Base-by-base conservation (phyloP, 1,284 basidiomycete species). In the Heterobasidion annosum region DNA sequence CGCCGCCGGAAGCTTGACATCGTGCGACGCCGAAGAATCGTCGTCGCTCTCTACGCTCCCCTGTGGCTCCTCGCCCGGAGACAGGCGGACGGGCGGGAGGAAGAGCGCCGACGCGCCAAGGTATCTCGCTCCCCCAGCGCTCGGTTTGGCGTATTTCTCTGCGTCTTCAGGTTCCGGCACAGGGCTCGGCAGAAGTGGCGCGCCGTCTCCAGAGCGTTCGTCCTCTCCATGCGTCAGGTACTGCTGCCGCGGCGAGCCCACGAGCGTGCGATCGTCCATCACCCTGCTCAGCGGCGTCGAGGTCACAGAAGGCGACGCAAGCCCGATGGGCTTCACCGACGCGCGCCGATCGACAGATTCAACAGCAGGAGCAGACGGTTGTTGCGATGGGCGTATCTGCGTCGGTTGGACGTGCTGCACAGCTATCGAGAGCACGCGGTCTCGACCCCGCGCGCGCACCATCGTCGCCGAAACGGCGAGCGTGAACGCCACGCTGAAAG, bases 371-470 rank as follows among this genome's bases (percentile, higher is more conserved):
- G 70, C 43, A 70, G 12, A n/a, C 3, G 48, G 34, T 12, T 25
- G 18, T 19, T 5, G 10, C 0, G n/a, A 18, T 19, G 45, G n/a
- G 18, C 10, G n/a, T 32, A 16, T 13, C 13, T 13, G 18, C 10
- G 45, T n/a, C 10, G 45, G 25, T 45, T 75, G 73, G 10, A 84
- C 67, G 60, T 87, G 85, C 60, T 91, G 88, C 4, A 88, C 72
- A 9, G 75, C 83, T 19, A 90, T 66, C 9, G 68, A 70, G 16
- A 87, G 58, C 6, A 73, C 62, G 6, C 81, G 73, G 34, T 66
- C 63, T 18, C 69, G 68, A 25, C 67, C 50, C 16, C 60, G 50
- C 8, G 73, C 18, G 2, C 18, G 40, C 6, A n/a, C 71, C 3
- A 75, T 62, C 5, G 69, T 60, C 3, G 74, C 73, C 8, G 77